A percentile compares a stretch with the other conserved stretches of the same genome.
Evolutionary conservation across 495 filamentous ascomycete species (phyloP).

Genomic region (Chaetomium cochliodes): DNA sequence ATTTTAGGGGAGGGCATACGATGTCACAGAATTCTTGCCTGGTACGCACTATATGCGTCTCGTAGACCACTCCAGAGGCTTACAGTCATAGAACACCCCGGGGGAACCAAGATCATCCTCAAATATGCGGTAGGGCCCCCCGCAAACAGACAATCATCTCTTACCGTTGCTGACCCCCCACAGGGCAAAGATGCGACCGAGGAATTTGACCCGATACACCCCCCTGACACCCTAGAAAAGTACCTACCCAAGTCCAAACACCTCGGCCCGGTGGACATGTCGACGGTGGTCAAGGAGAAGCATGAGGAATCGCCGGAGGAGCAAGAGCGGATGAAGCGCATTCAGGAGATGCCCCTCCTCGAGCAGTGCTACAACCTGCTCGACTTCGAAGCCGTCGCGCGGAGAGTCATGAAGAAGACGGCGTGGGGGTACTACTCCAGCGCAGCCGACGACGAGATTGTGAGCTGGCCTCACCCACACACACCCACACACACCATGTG

Average conservation of each 20-base stretch:
- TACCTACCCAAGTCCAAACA: conserved; percentile 85
- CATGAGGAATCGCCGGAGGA: conserved; percentile 75
- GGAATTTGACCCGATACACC: conserved; percentile 79
- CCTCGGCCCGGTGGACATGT: conserved; percentile 87
- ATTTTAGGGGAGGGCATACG: conserved; percentile 60
- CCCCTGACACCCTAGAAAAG: conserved; percentile 72
- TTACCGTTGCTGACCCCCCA: conserved; percentile 14
- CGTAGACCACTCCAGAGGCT: conserved; percentile 10
- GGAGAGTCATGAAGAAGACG: conserved; percentile 84
- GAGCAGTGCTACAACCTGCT: conserved; percentile 91
- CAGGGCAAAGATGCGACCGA: conserved; percentile 80
- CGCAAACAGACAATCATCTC: neutral
- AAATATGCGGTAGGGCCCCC: conserved; percentile 59
- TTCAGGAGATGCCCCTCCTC: conserved; percentile 74
- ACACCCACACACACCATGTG: neutral
- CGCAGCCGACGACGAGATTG: conserved; percentile 95
- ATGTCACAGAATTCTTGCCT: conserved; percentile 72
- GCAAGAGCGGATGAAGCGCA: conserved; percentile 67
- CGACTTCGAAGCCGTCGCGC: conserved; percentile 92
- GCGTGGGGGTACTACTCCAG: conserved; percentile 97
- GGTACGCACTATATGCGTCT: conserved; percentile 46
- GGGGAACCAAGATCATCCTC: conserved; percentile 74
- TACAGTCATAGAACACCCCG: conserved; percentile 62
- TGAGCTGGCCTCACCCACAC: conserved; percentile 32
- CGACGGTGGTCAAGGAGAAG: conserved; percentile 71